A percentile compares a stretch with the other conserved stretches of the same genome.
These are phyloP conservation scores for Begonia masoniana DNA, from an alignment of 306 rosid genomes.

Conservation along the genomic window DNA sequence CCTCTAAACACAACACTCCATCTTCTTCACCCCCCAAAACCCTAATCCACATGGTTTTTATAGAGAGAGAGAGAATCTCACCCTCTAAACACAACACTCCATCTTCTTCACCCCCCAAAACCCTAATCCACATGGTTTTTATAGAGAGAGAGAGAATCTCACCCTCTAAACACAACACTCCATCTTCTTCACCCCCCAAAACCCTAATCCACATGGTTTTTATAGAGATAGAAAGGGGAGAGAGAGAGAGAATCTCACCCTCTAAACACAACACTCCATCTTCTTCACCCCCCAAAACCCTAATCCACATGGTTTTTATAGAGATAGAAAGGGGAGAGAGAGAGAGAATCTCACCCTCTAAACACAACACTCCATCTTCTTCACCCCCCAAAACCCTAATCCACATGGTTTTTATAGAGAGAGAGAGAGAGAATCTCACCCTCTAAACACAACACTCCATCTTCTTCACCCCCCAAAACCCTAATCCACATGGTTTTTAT, in stretches of 20 bases:
- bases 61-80: neutral
- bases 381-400: conserved; percentile 6
- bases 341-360: too few species aligned
- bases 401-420: conserved; percentile 1
- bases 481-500: conserved; percentile 7
- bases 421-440: too few species aligned
- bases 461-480: neutral
- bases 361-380: neutral
- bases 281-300: conserved; percentile 3
- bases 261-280: too few species aligned
- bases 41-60: conserved; percentile 9
- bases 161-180: too few species aligned
- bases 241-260: too few species aligned
- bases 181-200: neutral
- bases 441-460: too few species aligned
- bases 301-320: conserved; percentile 5
- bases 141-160: neutral
- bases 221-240: conserved; percentile 1
- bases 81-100: too few species aligned
- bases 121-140: conserved; percentile 9
- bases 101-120: neutral
- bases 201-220: conserved; percentile 10
- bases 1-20: too few species aligned
- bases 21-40: neutral
- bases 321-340: neutral